phyloP scores from a whole-genome alignment of 768 basidiomycete species.

The Lactarius tabidus region DNA sequence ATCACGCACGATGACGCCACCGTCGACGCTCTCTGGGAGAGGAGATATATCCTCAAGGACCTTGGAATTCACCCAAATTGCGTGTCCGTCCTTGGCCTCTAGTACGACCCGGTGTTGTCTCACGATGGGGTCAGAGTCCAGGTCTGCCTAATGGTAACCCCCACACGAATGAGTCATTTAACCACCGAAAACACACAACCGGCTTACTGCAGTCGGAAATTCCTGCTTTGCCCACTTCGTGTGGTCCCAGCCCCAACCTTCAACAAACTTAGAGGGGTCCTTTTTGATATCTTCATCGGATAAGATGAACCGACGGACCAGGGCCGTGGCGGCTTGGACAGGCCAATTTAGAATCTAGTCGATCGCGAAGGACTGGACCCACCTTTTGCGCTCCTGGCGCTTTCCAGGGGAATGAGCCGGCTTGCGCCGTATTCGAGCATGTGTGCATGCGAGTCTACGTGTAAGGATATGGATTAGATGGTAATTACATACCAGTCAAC shows the following conservation, averaged over 20 bases:
- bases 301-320: slow-evolving; percentile 58
- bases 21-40: slow-evolving; percentile 67
- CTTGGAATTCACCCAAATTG: slow-evolving; percentile 74
- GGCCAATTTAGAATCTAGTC: slow-evolving; percentile 8
- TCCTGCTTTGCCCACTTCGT: slow-evolving; percentile 58
- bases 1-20: slow-evolving; percentile 77
- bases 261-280: slow-evolving; percentile 59
- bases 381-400: slow-evolving; percentile 58
- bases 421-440: slow-evolving; percentile 74
- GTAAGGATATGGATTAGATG: slow-evolving; percentile 21
- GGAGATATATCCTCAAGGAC: slow-evolving; percentile 55
- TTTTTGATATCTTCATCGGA: slow-evolving; percentile 51
- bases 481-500: slow-evolving; percentile 14
- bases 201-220: slow-evolving; percentile 67
- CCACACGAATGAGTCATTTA: neutral
- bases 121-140: slow-evolving; percentile 68
- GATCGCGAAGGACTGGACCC: slow-evolving; percentile 2
- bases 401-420: slow-evolving; percentile 59
- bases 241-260: slow-evolving; percentile 91
- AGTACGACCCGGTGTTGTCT: slow-evolving; percentile 67
- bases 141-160: slow-evolving; percentile 47
- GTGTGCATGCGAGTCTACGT: slow-evolving; percentile 74
- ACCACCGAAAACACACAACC: neutral
- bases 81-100: slow-evolving; percentile 86
- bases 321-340: slow-evolving; percentile 53